Evolutionary conservation across 2,329 filamentous ascomycete genomes (phyloP), one percentile per base, ranked within the genome.

Genomic region (Fusarium citri): DNA sequence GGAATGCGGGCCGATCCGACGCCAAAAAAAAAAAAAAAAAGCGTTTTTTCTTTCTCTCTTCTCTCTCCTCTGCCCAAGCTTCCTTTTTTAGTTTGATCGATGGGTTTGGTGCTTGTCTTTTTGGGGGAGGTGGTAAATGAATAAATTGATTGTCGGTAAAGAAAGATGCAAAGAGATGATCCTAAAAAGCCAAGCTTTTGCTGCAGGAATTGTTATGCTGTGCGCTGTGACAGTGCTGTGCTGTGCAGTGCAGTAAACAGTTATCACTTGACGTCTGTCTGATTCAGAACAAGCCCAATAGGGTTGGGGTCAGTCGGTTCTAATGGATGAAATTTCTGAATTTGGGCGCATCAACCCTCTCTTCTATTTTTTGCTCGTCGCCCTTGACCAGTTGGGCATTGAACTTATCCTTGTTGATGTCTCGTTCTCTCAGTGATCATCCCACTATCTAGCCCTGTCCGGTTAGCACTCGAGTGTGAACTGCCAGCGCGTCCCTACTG

Each of bases 351-450:
- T 20, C 31, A 41, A 41, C 34, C 14, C 37, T 53, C 23, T 53
- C 49, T 53, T 53, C 49, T 53, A 53, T 53, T 37, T n/a, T 41
- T 25, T 53, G 16, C 9, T 25, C 34, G 14, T 43, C 22, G 18
- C 49, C 37, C 49, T 53, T 40, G 31, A 30, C 49, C 49, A 41
- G 18, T 53, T 42, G 31, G 49, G 49, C 49, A 53, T 53, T 53
- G 49, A 53, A 53, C 37, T 20, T 25, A 53, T 53, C 49, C 49
- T 53, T 53, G 49, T 42, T 42, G 34, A 26, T 55, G 53, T 55
- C 53, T 55, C 53, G 53, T 20, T 49, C 30, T 28, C 42, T 37
- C n/a, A 40, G 30, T 49, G 53, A 55, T 40, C 18, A 55, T 28
- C 53, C 42, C 28, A 49, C 43, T 37, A 18, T 31, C 49, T 53